phyloP scores from a whole-genome alignment of 2,329 filamentous ascomycete genomes.

The Xylaria sp. region DNA sequence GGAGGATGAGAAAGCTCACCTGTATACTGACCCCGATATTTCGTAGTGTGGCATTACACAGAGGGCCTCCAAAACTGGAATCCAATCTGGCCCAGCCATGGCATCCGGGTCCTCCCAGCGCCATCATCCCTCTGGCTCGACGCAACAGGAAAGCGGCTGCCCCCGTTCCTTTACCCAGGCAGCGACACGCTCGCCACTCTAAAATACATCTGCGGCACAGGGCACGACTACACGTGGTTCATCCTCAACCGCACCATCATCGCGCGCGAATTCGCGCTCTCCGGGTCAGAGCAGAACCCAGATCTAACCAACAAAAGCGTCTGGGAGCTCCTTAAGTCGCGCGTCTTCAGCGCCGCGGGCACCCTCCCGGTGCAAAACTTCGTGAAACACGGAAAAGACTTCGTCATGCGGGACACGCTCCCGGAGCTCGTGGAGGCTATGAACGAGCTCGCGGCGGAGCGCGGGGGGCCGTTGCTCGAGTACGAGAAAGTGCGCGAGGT shows the following conservation, averaged over 20 bases:
- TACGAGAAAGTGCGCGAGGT: conserved; percentile 50
- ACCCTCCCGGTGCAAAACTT: conserved; percentile 63
- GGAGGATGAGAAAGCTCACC: no score
- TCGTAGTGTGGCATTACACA: conserved; percentile 67
- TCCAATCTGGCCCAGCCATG: conserved; percentile 65
- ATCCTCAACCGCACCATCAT: conserved; percentile 64
- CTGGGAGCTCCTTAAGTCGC: conserved; percentile 55
- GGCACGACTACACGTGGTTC: conserved; percentile 69
- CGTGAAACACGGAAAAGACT: conserved; percentile 63
- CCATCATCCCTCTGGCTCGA: conserved; percentile 69
- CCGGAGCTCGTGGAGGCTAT: conserved; percentile 61
- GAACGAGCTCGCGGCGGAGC: conserved; percentile 60
- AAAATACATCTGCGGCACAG: conserved; percentile 64
- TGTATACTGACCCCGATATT: background rate
- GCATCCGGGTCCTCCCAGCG: conserved; percentile 64
- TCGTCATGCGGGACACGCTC: conserved; percentile 62
- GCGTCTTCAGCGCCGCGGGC: conserved; percentile 58
- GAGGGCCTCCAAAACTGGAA: conserved; percentile 68
- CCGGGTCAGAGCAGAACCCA: conserved; percentile 68
- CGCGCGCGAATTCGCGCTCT: conserved; percentile 66
- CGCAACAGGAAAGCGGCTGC: conserved; percentile 62
- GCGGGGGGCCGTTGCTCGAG: conserved; percentile 55
- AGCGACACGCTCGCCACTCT: conserved; percentile 63
- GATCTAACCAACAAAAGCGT: conserved; percentile 64
- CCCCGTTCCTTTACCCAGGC: conserved; percentile 62